Conservation (phyloP, 2,329 filamentous ascomycete species). For the Thermoascus crustaceus region DNA sequence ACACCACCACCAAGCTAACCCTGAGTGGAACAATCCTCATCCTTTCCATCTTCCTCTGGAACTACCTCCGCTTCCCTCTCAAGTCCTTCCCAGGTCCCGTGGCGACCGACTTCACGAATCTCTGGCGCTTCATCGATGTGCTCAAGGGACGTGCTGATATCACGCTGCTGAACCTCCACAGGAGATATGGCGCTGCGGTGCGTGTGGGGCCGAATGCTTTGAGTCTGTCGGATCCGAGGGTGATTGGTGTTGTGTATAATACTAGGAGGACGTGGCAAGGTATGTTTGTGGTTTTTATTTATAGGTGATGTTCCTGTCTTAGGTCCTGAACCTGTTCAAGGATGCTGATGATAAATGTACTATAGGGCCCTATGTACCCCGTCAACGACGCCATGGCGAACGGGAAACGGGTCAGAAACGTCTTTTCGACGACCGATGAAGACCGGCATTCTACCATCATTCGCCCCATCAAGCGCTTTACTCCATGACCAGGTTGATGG, state of each 20-base stretch:
- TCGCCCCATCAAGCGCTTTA: constrained; percentile 31
- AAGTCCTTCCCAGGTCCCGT: constrained; percentile 59
- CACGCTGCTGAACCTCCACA: constrained; percentile 60
- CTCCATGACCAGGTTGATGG: constrained; percentile 18
- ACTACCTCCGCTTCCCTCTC: constrained; percentile 12
- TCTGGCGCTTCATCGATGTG: constrained; percentile 67
- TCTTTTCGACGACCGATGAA: constrained; percentile 30
- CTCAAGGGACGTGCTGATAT: constrained; percentile 55
- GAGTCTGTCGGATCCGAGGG: constrained; percentile 64
- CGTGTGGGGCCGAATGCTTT: constrained; percentile 65
- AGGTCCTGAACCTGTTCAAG: too few relatives aligned
- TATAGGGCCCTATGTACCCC: constrained; percentile 13
- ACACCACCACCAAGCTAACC: too few relatives aligned
- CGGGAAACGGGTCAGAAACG: constrained; percentile 26
- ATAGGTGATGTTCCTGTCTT: background rate
- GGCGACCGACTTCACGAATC: constrained; percentile 59
- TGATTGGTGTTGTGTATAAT: constrained; percentile 68
- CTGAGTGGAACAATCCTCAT: too few relatives aligned
- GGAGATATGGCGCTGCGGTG: constrained; percentile 64
- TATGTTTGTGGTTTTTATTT: constrained; percentile 5
- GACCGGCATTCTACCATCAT: constrained; percentile 28
- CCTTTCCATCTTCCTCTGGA: constrained; percentile 14
- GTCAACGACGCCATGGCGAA: constrained; percentile 19
- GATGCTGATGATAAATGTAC: background rate
- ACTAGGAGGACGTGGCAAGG: constrained; percentile 53